Evolutionary conservation across 495 filamentous ascomycete species (phyloP), one percentile per base, ranked within the genome.

Genomic region (Hyphodiscus hymeniophilus): DNA sequence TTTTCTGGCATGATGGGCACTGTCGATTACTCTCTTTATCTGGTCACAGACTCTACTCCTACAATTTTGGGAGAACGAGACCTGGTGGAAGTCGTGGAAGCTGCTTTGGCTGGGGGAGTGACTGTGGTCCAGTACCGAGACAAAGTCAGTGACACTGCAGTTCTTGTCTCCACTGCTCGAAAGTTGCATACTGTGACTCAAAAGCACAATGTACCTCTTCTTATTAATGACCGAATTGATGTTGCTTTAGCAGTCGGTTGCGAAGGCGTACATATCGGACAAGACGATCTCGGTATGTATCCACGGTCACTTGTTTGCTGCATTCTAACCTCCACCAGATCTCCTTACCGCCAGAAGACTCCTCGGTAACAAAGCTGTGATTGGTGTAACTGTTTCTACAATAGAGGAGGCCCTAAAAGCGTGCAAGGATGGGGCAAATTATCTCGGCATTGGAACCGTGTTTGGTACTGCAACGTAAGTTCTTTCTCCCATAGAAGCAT

Each of bases 191-290:
- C 70, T 11, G 68, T 94, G 38, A 89, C 87, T 10, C 65, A 67
- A 51, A 65, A 57, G n/a, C 71, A 84, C 55, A 66, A 72, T 15
- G 80, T 95, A 0, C 92, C 91, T 22, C 72, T 98, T 40, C 66
- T 98, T 31, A 90, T 98, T 67, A 96, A 98, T 61, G 92, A 98
- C 64, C 84, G 89, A n/a, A 74, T 95, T 4, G 90, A 94, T 67
- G 86, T 98, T 15, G 89, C 89, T 18, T 70, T 92, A 22, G 92
- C 87, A 13, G 76, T 86, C 35, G 84, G 80, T 5, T 89, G 82
- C 32, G 91, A 95, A 61, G 92, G 92, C 36, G 85, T 95, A 12
- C 91, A 98, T 63, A 74, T 98, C 33, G 91, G 92, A 24, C 91
- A 95, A 65, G 88, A 95, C 75, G 91, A 98, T 65, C 81, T 95